phyloP scores from a whole-genome alignment of 768 basidiomycete genomes.

The Auricularia sp. region DNA sequence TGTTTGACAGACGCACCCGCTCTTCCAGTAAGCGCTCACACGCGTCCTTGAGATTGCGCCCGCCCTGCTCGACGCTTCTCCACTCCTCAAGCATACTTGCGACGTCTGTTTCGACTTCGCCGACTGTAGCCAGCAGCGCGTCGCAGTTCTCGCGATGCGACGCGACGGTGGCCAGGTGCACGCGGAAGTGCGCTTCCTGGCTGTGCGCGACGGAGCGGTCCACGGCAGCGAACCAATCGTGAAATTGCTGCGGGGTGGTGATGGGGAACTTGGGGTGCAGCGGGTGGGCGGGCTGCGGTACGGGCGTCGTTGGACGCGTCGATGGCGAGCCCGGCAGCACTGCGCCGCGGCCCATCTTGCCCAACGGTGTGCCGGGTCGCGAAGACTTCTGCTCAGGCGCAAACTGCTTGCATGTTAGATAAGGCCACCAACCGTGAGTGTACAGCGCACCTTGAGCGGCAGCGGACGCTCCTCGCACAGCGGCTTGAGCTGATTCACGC shows the following conservation, averaged over 20 bases:
- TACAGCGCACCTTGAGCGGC: slow-evolving; percentile 57
- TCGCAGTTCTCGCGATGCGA: slow-evolving; percentile 75
- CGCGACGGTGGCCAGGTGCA: slow-evolving; percentile 67
- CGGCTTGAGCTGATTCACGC: slow-evolving; percentile 50
- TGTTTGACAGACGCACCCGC: slow-evolving; percentile 43
- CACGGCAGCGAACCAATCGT: slow-evolving; percentile 89
- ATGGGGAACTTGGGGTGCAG: slow-evolving; percentile 71
- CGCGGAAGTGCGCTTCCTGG: slow-evolving; percentile 87
- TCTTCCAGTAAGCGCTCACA: slow-evolving; percentile 86
- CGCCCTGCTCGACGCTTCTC: slow-evolving; percentile 85
- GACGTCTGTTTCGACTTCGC: slow-evolving; percentile 64
- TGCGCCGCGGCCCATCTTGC: not conserved
- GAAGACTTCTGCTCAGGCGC: slow-evolving; percentile 5
- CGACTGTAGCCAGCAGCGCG: slow-evolving; percentile 55
- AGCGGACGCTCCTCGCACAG: slow-evolving; percentile 51
- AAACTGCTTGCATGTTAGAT: not conserved
- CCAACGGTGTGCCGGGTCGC: slow-evolving; percentile 4
- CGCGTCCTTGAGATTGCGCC: slow-evolving; percentile 80
- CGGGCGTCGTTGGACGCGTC: slow-evolving; percentile 14
- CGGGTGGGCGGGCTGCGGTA: slow-evolving; percentile 18
- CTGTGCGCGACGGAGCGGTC: slow-evolving; percentile 86
- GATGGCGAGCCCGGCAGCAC: slow-evolving; percentile 4
- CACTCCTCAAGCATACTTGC: slow-evolving; percentile 76
- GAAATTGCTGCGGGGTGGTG: slow-evolving; percentile 89
- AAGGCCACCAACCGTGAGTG: not conserved